Evolutionary conservation across 2,329 filamentous ascomycete genomes (phyloP), one percentile per base, ranked within the genome.

Genomic region (Tolypocladium ovalisporum): DNA sequence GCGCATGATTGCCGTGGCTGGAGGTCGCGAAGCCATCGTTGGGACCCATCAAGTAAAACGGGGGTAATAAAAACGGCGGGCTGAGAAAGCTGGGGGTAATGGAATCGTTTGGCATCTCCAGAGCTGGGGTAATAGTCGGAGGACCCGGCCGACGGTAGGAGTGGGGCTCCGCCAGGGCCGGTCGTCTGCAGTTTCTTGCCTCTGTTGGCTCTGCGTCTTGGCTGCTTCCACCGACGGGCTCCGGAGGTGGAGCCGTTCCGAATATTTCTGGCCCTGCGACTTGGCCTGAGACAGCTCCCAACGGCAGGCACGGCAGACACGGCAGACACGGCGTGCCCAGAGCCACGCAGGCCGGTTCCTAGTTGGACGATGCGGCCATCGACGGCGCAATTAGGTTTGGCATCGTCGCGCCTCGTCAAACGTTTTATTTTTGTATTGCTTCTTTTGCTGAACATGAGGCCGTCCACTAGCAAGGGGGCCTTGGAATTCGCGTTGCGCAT

Each of bases 61-160:
- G 68, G 68, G 68, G 70, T 72, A 72, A 70, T 68, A 53, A 62
- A 69, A 69, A 69, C 63, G 57, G 58, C 58, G 58, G 56, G 58
- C 56, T 60, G 61, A 62, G 63, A 65, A 71, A 70, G 58, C 66
- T 70, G 68, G 68, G 68, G 68, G 69, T 71, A 71, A 71, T 71
- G 61, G 65, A 71, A 71, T 71, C 56, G 54, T 49, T n/a, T 51
- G 13, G 10, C 55, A 15, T 8, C 54, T 22, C n/a, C 54, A 56
- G 56, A 52, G 37, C 53, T 36, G 56, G 57, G 55, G 39, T 32
- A 27, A 17, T 42, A 27, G 24, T 42, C 55, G 47, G 55, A 44
- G 29, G 36, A 39, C 15, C 55, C 55, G 55, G 55, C 55, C 51
- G 55, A 58, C 54, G 53, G 54, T n/a, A 12, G n/a, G 49, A 34